Percentiles rank a stretch among this genome's conserved stretches.
Evolutionary conservation across 2,329 filamentous ascomycete genomes (phyloP).

Genomic region (Ploettnerulaceae sp.): DNA sequence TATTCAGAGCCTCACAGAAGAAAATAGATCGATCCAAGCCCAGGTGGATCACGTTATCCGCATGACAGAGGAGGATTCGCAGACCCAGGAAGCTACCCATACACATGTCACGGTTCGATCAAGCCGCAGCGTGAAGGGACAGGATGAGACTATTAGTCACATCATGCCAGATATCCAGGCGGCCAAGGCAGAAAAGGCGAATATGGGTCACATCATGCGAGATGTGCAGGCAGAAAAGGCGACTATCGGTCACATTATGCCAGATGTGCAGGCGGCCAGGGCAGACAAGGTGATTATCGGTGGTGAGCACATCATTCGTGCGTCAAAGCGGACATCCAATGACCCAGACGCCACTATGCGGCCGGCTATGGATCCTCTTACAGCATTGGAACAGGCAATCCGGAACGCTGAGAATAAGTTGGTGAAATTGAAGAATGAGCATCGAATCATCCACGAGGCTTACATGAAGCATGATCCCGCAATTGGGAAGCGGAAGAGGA

Average conservation of each 20-base stretch:
- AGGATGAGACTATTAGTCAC: no score
- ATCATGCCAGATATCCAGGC: no score
- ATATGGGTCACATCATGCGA: no score
- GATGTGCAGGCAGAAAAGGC: no score
- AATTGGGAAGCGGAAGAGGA: background rate
- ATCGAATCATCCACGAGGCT: background rate
- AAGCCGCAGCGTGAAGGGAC: no score
- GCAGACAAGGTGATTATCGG: background rate
- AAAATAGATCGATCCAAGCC: no score
- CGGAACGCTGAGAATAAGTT: constrained; percentile 11
- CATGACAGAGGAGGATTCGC: no score
- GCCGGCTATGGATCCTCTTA: background rate
- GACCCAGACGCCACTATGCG: background rate
- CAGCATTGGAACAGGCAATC: constrained; percentile 3
- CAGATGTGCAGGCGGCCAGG: background rate
- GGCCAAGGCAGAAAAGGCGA: no score
- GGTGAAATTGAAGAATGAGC: background rate
- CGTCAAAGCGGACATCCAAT: background rate
- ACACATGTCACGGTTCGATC: no score
- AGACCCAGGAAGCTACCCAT: no score
- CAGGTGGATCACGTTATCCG: no score
- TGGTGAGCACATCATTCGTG: background rate
- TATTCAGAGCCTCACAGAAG: no score
- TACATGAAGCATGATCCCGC: constrained; percentile 1
- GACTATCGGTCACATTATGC: background rate